These are phyloP conservation scores for Mortierella antarctica DNA, from an alignment of 192 early-diverging fungal genomes.

Conservation along the genomic window DNA sequence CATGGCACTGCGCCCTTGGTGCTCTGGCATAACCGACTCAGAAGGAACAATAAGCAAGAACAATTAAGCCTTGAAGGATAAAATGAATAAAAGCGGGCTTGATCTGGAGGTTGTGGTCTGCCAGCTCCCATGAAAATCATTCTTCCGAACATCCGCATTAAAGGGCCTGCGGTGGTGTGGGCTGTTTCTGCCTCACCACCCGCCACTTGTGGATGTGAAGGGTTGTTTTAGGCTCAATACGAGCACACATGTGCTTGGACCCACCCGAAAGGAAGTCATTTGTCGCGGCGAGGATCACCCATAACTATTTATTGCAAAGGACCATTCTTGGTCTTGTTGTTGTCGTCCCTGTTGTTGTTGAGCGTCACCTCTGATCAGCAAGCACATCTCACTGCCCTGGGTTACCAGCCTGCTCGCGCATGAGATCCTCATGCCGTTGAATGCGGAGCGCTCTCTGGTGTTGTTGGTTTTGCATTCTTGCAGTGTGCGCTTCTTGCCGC, in stretches of 20 bases:
- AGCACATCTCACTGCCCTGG: background rate
- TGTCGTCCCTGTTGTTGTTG: background rate
- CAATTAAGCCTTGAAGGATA: no score
- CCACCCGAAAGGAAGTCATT: slow-evolving; percentile 86
- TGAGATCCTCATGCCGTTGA: no score
- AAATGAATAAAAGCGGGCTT: no score
- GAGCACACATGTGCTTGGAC: slow-evolving; percentile 94
- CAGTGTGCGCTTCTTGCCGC: no score
- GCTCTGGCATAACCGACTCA: no score
- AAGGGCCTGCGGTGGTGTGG: slow-evolving; percentile 71
- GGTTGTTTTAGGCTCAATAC: slow-evolving; percentile 94
- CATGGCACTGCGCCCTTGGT: no score
- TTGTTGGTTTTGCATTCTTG: no score
- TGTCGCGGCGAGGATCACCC: slow-evolving; percentile 58
- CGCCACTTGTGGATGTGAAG: slow-evolving; percentile 85
- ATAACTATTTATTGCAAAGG: background rate
- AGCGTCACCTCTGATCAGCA: background rate
- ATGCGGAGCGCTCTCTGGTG: no score
- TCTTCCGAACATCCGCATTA: slow-evolving; percentile 88
- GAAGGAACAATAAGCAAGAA: no score
- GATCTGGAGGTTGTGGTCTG: no score
- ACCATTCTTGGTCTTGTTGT: background rate
- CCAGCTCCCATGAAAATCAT: slow-evolving; percentile 28
- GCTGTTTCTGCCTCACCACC: slow-evolving; percentile 61
- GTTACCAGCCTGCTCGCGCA: no score